Evolutionary conservation across 305 asterid species (phyloP).

Genomic region (Fraxinus floribunda): DNA sequence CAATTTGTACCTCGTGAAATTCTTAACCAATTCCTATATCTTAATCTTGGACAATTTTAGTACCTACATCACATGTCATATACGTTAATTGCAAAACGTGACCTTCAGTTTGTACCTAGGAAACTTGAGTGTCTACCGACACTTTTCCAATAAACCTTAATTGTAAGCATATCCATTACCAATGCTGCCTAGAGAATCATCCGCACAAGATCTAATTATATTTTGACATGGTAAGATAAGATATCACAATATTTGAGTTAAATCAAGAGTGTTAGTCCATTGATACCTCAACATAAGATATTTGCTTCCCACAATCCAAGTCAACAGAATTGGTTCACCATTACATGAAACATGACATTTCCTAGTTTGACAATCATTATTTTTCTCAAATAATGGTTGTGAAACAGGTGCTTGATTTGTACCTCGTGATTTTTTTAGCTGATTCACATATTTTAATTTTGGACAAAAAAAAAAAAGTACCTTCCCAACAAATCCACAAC

Average conservation of each 20-base stretch:
- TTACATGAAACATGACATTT: too few relatives aligned
- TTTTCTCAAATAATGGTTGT: too few relatives aligned
- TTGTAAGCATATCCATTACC: neutral
- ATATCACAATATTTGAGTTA: neutral
- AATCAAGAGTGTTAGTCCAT: neutral
- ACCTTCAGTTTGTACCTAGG: neutral
- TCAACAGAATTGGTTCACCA: too few relatives aligned
- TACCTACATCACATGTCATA: neutral
- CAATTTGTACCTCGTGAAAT: neutral
- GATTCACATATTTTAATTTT: too few relatives aligned
- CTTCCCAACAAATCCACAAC: too few relatives aligned
- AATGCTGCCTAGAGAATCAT: neutral
- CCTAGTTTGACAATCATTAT: too few relatives aligned
- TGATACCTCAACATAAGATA: neutral
- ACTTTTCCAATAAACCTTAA: neutral
- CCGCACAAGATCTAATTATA: neutral
- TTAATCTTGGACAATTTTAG: neutral
- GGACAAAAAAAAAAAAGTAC: too few relatives aligned
- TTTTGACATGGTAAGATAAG: neutral
- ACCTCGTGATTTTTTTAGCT: too few relatives aligned
- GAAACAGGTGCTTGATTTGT: too few relatives aligned
- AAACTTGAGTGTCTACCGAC: neutral
- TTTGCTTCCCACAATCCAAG: too few relatives aligned
- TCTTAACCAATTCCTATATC: neutral
- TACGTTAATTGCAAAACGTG: neutral